Evolutionary conservation across 2,329 filamentous ascomycete species (phyloP).

Genomic region (Aspergillus ibericus): DNA sequence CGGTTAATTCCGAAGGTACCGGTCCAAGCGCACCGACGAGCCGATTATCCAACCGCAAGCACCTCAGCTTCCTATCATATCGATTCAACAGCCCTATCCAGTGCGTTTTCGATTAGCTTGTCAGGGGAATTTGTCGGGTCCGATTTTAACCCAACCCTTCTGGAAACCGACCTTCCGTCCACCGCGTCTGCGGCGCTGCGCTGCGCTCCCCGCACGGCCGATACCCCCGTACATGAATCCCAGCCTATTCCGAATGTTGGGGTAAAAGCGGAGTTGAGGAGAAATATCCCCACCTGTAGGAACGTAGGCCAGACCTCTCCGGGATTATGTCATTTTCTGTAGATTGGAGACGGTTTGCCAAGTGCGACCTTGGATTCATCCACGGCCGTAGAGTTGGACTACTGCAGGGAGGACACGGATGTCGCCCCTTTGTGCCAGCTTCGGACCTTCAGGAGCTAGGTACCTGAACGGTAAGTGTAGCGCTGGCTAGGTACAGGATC

Average conservation of each 20-base stretch:
- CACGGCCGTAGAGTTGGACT: not conserved
- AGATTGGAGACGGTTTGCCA: not conserved
- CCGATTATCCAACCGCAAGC: not conserved
- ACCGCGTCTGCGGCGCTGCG: not conserved
- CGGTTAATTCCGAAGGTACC: not conserved
- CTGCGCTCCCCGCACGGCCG: not conserved
- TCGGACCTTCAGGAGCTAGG: not conserved
- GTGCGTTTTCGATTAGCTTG: not conserved
- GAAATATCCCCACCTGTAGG: not conserved
- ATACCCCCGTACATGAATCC: not conserved
- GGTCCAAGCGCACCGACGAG: not conserved
- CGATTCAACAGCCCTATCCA: not conserved
- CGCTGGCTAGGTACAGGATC: not conserved
- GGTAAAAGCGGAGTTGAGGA: conserved; percentile 5
- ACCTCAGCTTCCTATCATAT: not conserved
- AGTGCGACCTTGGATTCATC: not conserved
- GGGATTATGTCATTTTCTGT: not conserved
- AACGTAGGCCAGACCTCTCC: not conserved
- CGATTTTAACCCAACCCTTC: not conserved
- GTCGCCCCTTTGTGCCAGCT: not conserved
- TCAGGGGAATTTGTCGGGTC: not conserved
- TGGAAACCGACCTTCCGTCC: not conserved
- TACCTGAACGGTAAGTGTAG: not conserved
- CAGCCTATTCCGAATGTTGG: conserved; percentile 1
- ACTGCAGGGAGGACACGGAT: not conserved